Evolutionary conservation across 2,329 filamentous ascomycete species (phyloP), one percentile per base, ranked within the genome.

Genomic region (Neonectria ditissima): DNA sequence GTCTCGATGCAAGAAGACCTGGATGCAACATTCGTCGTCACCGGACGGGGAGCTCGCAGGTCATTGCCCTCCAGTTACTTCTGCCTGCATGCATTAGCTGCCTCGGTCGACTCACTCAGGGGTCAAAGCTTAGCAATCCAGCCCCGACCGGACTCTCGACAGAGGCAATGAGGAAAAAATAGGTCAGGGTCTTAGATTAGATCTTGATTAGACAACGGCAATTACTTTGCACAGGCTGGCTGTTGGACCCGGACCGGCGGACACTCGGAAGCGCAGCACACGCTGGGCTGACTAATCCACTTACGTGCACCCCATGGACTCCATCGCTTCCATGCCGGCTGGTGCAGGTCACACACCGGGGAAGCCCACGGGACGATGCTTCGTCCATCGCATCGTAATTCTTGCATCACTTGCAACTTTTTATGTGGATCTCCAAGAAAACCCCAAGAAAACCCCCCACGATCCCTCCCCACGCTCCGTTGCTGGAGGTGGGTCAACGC

Each of bases 381-480:
- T 30, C 18, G 10, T n/a, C 18, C 58, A 60, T 68, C 32, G 24
- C 53, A 62, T 62, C 57, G 56, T 59, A 57, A 59, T 43, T 48
- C 57, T 43, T 53, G 45, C 61, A 65, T 65, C 62, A 65, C 55
- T 45, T 44, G 48, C 50, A 44, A 51, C 53, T 37, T 51, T 26
- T 45, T 32, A n/a, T 53, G 67, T 70, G 70, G 70, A 63, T 45
- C 66, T 58, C 54, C n/a, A 41, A 18, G 37, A 20, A 41, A 41
- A 11, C 45, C 51, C 43, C 45, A 62, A 44, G 43, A 37, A 34
- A 52, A 53, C 60, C 68, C 66, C 67, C 66, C 67, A 69, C 67
- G 59, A 66, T 72, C 69, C 56, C 66, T 67, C 63, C 62, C 60
- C 63, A 65, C 61, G 56, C 63, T 63, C 60, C 57, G 64, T 54